Evolutionary conservation across 495 filamentous ascomycete genomes (phyloP).

Genomic region (Annulohypoxylon maeteangense): DNA sequence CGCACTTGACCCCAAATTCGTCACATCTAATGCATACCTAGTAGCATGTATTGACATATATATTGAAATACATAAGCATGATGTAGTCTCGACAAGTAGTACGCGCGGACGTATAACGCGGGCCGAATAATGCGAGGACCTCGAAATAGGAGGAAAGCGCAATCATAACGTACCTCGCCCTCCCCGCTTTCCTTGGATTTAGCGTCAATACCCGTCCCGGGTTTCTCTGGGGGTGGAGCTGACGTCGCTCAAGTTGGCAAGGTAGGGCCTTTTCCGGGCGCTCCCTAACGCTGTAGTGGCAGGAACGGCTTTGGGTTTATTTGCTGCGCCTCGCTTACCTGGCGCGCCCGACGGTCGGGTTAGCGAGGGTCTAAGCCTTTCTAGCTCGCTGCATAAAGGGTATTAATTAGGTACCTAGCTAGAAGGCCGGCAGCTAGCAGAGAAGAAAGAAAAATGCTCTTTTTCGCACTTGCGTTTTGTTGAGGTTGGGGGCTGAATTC

Average conservation of each 20-base stretch:
- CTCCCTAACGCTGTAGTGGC: neutral
- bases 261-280: neutral
- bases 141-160: neutral
- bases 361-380: neutral
- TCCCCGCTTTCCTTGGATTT: neutral
- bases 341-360: no score
- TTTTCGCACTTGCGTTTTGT: neutral
- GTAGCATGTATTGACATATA: no score
- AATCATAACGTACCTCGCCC: neutral
- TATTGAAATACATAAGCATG: neutral
- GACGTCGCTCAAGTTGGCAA: neutral
- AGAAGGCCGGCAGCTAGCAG: neutral
- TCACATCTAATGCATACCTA: neutral
- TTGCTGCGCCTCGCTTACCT: neutral
- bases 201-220: conserved; percentile 9
- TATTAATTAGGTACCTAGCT: no score
- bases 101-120: neutral
- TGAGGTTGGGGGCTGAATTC: neutral
- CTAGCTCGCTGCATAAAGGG: neutral
- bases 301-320: neutral
- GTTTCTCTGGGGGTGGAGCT: conserved; percentile 23
- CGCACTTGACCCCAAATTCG: neutral
- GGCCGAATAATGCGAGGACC: neutral
- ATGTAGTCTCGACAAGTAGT: neutral
- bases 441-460: neutral